These are phyloP conservation scores for Fomitopsis pulvina DNA, from an alignment of 768 basidiomycete species.

Conservation along the genomic window DNA sequence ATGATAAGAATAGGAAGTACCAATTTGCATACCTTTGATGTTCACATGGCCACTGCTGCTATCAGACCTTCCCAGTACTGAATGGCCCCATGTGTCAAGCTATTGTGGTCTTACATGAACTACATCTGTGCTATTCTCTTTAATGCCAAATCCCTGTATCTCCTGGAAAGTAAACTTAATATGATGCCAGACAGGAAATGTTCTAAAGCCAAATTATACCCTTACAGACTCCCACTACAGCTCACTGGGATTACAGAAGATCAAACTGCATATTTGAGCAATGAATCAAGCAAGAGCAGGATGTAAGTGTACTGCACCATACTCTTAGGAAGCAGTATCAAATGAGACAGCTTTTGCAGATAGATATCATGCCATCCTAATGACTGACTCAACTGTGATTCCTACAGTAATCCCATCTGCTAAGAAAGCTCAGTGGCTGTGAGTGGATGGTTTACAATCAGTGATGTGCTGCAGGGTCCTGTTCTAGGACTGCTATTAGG, in stretches of 20 bases:
- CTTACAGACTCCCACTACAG: conserved; percentile 9
- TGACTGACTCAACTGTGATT: too few relatives aligned
- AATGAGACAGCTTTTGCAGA: conserved; percentile 20
- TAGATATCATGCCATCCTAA: conserved; percentile 12
- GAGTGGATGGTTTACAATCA: too few relatives aligned
- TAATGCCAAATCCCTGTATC: neutral
- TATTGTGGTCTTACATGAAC: conserved; percentile 26
- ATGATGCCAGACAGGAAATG: conserved; percentile 26
- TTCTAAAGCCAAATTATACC: conserved; percentile 17
- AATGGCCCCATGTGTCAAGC: conserved; percentile 8
- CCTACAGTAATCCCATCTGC: too few relatives aligned
- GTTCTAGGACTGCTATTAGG: too few relatives aligned
- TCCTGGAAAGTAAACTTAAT: conserved; percentile 24
- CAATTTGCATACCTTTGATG: conserved; percentile 12
- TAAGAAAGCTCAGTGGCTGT: too few relatives aligned
- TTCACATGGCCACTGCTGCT: conserved; percentile 23
- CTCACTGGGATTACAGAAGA: conserved; percentile 10
- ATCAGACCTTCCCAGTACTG: conserved; percentile 28
- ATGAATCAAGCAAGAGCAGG: conserved; percentile 25
- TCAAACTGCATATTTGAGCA: conserved; percentile 12
- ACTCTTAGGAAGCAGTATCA: conserved; percentile 11
- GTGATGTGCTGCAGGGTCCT: too few relatives aligned
- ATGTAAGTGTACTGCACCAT: conserved; percentile 24
- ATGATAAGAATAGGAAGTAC: neutral
- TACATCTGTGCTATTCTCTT: conserved; percentile 19